Conservation (phyloP, 139 green algal species). For the Coelastrella sp. region DNA sequence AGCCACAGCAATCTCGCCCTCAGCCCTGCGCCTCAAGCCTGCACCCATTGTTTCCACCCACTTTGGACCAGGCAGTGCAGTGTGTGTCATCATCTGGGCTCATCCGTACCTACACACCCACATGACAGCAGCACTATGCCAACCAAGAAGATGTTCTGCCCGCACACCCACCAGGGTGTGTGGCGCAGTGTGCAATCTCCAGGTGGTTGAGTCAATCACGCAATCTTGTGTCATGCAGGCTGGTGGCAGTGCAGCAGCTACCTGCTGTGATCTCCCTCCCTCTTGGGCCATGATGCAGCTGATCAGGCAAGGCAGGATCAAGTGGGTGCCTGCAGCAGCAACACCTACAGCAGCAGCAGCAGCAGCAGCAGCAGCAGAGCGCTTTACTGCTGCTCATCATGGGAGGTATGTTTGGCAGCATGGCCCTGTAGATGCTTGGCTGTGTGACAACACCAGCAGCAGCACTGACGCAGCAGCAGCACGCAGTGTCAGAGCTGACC, state of each 20-base stretch:
- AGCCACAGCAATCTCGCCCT: no score
- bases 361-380: background rate
- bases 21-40: no score
- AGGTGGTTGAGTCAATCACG: no score
- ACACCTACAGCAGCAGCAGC: conserved; percentile 7
- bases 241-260: background rate
- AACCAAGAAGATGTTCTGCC: no score
- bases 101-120: no score
- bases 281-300: background rate
- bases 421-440: background rate
- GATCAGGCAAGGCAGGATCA: background rate
- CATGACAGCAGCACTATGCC: no score
- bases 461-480: conserved; percentile 3
- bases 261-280: background rate
- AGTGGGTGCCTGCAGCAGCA: background rate
- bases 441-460: background rate
- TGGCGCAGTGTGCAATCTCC: no score
- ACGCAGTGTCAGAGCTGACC: background rate
- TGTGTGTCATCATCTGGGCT: no score
- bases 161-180: no score
- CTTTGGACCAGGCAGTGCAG: no score
- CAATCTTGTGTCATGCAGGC: background rate
- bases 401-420: conserved; percentile 21
- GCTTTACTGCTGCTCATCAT: background rate
- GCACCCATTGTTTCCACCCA: no score